Base-by-base conservation (phyloP, 2,329 filamentous ascomycete genomes). In the Parastagonospora avenae region DNA sequence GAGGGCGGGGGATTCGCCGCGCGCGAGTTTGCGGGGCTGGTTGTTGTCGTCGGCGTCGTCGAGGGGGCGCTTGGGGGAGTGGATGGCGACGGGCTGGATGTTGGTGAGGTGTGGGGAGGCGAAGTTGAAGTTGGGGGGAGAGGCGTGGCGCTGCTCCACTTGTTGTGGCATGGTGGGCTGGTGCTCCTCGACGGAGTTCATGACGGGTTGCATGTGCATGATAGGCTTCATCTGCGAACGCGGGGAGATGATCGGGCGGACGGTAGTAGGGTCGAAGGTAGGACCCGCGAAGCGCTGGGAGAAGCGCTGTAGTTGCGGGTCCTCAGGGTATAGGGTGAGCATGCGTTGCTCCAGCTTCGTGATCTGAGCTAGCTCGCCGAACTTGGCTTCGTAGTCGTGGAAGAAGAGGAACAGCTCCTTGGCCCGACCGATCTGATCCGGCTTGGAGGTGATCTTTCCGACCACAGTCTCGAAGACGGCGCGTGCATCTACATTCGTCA, bases 381-480 rank as follows among this genome's bases (percentile, higher is more conserved):
- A 99, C 58, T 92, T 87, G 9, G 92, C 92, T 76, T 99, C 94
- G 70, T 96, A 96, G 63, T 92, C 89, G 75, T 99, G 93, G 72
- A 99, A 93, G 75, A 93, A 97, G 2, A 86, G 81, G 66, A 96
- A 96, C 0, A 99, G 83, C 1, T 89, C 85, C 71, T 94, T 95
- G 8, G 92, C 86, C 67, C 92, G 94, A 47, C 81, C 76, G 1
- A 88, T 77, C 9, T 85, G 85, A 60, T 92, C 90, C 0, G 90
- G 85, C 60, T 92, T 94, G 19, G 88, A 82, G 7, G 89, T 84
- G 37, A 97, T 82, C 55, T 88, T 88, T 67, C 89, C 90, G 53
- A 97, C 90, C 12, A 92, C 92, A 12, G 92, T 97, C 72, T 97
- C 94, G 66, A 99, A 99, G 2, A 97, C 92, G 8, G 94, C 92